Evolutionary conservation across 768 basidiomycete species (phyloP), one percentile per base, ranked within the genome.

Genomic region (Tricholoma terreum): DNA sequence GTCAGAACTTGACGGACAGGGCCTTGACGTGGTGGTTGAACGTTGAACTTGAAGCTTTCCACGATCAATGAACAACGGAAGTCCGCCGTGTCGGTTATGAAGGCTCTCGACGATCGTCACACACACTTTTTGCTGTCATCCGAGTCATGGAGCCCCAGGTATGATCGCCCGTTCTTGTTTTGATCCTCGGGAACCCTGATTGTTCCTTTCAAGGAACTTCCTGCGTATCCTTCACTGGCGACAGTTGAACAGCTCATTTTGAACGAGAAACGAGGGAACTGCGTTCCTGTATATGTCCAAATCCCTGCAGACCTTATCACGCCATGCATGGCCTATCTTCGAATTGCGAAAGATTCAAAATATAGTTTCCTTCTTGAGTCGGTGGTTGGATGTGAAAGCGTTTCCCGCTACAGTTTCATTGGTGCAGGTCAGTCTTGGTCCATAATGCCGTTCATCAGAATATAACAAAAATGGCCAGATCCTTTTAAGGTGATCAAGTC

Each of bases 291-390:
- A 62, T 98, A 84, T 73, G 84, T 96, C 54, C 87, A 95, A 66
- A 81, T 99, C 3, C 94, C 96, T 21, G 95, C 94, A 46, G 97
- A 99, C 69, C 85, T 98, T 60, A 83, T 98, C 60, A 99, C 97
- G 22, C 97, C 97, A 71, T 94, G 94, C 69, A 90, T 94, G 76
- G 95, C 97, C 6, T 99, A 98, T 72, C 84, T 99, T 49, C 86
- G 93, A 56, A 82, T 98, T 59, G 86, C 95, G 11, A 89, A 94
- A 66, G 91, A 94, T 66, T 92, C 92, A 1, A 91, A 89, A 69
- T 92, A 96, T 76, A 94, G 92, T 69, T 99, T 98, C 72, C 75
- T 99, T 48, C 81, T 99, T 42, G 97, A 99, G 72, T 94, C 92
- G 46, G 89, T 98, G 43, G 80, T 92, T 27, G 89, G 84, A 27